Evolutionary conservation across 2,329 filamentous ascomycete species (phyloP), one percentile per base, ranked within the genome.

Genomic region (Alternaria triticimaculans): DNA sequence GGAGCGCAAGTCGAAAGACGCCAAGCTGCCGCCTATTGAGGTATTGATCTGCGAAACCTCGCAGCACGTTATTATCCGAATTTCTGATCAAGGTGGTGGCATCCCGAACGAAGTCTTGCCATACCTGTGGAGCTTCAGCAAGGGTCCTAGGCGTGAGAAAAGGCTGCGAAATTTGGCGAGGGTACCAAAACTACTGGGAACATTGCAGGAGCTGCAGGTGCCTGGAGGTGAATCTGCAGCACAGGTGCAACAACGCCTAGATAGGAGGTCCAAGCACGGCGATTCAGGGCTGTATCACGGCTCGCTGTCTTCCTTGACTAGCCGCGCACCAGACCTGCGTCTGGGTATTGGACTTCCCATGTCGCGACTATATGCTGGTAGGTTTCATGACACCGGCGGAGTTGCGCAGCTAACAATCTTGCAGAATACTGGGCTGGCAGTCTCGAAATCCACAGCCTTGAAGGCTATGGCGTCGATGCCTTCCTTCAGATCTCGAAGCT

Each of bases 401-500:
- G 55, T 30, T 3, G 45, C 37, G 1, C 8, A n/a, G 25, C 58
- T 55, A 45, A 61, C 46, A 3, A 3, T 45, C 5, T 12, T 11
- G 3, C 44, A 26, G 95, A 98, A 80, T 98, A 98, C 80, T 99
- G 96, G 96, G 96, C 96, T 3, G 96, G 96, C 23, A 96, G 88
- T 72, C 83, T 99, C 9, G 92, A 97, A 74, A 81, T 98, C 62
- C 95, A 98, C 78, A 97, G 92, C 75, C 83, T 99, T 8, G 95
- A 97, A 77, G 96, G 96, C 1, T 98, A 97, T 78, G 96, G 96
- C 14, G 93, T 96, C 7, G 96, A 99, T 82, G 94, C 92, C 0
- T 99, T 99, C 76, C 82, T 99, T 67, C 94, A 98, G 78, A 97
- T 99, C 64, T 97, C 93, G 6, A 96, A 97, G 79, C 85, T 99